Conservation (phyloP, 2,329 filamentous ascomycete genomes). For the Rutstroemia sp. region DNA sequence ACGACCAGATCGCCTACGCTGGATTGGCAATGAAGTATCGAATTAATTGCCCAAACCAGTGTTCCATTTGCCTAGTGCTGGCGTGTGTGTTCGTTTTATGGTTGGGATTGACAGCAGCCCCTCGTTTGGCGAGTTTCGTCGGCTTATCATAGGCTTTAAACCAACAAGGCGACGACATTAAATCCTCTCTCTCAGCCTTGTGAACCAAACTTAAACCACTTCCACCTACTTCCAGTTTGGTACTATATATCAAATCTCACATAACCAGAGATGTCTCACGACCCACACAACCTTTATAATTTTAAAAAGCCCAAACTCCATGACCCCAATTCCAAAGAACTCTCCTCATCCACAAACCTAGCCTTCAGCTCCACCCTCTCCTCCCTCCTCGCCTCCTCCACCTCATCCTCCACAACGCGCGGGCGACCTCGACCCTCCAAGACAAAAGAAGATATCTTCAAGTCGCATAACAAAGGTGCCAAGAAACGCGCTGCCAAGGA, state of each 20-base stretch:
- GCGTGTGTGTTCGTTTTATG: too few species aligned
- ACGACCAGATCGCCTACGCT: conserved; percentile 81
- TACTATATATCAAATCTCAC: background rate
- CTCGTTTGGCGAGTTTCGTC: background rate
- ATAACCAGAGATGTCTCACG: conserved; percentile 3
- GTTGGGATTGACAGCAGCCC: too few species aligned
- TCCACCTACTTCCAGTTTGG: too few species aligned
- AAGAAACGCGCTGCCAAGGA: conserved; percentile 54
- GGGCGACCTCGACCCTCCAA: conserved; percentile 47
- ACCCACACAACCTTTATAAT: conserved; percentile 62
- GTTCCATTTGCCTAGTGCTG: too few species aligned
- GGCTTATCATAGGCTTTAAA: background rate
- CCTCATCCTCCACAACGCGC: conserved; percentile 33
- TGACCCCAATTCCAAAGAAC: conserved; percentile 51
- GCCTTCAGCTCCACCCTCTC: conserved; percentile 86
- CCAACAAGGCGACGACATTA: background rate
- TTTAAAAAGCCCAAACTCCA: conserved; percentile 54
- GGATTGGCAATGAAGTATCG: too few species aligned
- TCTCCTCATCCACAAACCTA: conserved; percentile 64
- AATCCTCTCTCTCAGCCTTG: background rate
- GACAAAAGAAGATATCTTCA: conserved; percentile 63
- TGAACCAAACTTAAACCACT: background rate
- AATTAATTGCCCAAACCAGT: too few species aligned
- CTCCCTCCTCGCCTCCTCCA: conserved; percentile 60
- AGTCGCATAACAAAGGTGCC: conserved; percentile 53